Conservation (phyloP, 108 stramenopile genomes). For the Cyclotella kingstonii region DNA sequence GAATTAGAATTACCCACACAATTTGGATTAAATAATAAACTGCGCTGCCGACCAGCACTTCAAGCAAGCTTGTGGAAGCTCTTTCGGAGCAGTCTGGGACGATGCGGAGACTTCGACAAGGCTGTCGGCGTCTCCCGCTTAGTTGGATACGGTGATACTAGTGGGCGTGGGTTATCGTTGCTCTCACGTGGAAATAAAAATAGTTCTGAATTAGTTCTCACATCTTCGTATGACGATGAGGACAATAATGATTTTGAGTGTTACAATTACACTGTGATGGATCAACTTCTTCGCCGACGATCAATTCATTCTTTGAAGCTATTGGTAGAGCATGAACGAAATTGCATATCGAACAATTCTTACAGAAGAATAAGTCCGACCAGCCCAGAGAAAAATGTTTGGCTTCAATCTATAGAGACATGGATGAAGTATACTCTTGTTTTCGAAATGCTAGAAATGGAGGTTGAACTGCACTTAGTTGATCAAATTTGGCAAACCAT, state of each 20-base stretch:
- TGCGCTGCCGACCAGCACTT: slow-evolving; percentile 21
- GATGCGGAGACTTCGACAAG: slow-evolving; percentile 39
- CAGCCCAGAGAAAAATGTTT: slow-evolving; percentile 3
- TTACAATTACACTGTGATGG: slow-evolving; percentile 7
- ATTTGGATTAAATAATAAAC: not conserved
- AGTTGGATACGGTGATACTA: slow-evolving; percentile 1
- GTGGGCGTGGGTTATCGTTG: slow-evolving; percentile 21
- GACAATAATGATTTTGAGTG: not conserved
- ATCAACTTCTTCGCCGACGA: slow-evolving; percentile 58
- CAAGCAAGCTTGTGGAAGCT: slow-evolving; percentile 57
- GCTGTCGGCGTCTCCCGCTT: slow-evolving; percentile 13
- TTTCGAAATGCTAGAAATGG: slow-evolving; percentile 83
- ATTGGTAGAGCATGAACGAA: slow-evolving; percentile 35
- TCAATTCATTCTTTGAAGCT: slow-evolving; percentile 57
- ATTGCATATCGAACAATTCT: not conserved
- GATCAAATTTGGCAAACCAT: slow-evolving; percentile 82
- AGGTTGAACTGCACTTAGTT: slow-evolving; percentile 75
- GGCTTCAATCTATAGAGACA: slow-evolving; percentile 1
- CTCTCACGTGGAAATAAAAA: slow-evolving; percentile 15
- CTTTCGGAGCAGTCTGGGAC: slow-evolving; percentile 49
- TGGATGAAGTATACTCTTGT: slow-evolving; percentile 79
- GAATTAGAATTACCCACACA: slow-evolving; percentile 32
- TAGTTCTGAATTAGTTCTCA: too few relatives aligned
- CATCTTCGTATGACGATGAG: too few relatives aligned
- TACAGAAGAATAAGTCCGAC: slow-evolving; percentile 2